Evolutionary conservation across 768 basidiomycete species (phyloP), one percentile per base, ranked within the genome.

Genomic region (Leccinum disarticulatum): DNA sequence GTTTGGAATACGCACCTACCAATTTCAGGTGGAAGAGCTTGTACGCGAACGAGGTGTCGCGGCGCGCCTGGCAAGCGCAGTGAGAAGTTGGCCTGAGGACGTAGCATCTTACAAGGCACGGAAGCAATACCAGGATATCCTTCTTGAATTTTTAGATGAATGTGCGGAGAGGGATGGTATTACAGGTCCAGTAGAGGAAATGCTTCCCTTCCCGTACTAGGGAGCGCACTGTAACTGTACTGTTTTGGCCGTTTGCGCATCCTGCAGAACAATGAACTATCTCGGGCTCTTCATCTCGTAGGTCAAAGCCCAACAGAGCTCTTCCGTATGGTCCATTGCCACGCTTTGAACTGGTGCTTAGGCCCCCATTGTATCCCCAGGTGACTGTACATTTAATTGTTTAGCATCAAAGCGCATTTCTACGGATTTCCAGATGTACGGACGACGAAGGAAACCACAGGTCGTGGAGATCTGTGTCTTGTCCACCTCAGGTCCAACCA

Each of bases 1-100:
- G 28, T 92, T 92, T 70, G 87, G 85, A 41, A 87, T 91, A 65
- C 79, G 88, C 19, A 86, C 86, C 38, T 90, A 90, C 70, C 62
- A 85, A 57, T 81, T 80, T 15, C 81, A 82, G 4, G 71, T 89
- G 22, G 79, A 76, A 35, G 79, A 81, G 38, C 69, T 91, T 2
- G 77, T 67, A 14, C 66, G 74, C 56, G 90, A 90, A 68, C 76
- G 72, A 13, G 87, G 86, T 2, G 81, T 88, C 3, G 80, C 87
- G 0, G 84, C 80, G 54, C 76, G 89, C 50, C 72, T 91, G 66
- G 87, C 84, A 30, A 83, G 82, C 55, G 87, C 87, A 3, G 75
- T 91, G 49, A 74, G 83, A 63, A 84, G 83, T 64, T 91, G 88
- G 88, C 82, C 85, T 1, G 78, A 77, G n/a, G 87, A 87, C 57